Base-by-base conservation (phyloP, 2,329 filamentous ascomycete species). In the Fusarium humuli region DNA sequence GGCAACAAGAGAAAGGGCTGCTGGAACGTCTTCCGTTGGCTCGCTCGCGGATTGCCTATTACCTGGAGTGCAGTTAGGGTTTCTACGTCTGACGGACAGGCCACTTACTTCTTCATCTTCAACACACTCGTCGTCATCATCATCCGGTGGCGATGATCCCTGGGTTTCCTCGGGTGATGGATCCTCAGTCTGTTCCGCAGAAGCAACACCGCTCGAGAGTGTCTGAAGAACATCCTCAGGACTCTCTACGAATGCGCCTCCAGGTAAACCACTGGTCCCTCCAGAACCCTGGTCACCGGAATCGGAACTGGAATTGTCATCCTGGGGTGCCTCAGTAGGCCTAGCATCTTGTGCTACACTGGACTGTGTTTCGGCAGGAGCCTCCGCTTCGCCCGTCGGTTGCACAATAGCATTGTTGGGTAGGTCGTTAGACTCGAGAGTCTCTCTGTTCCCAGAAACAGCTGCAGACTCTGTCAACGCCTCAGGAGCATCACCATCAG, bases 31-130 rank as follows among this genome's bases (percentile, higher is more conserved):
- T 29, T 44, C 34, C 29, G 29, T 12, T 27, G 41, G 14, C 16
- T 60, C 57, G 40, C 8, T 54, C 20, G 44, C 37, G 32, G 50
- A 54, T 32, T 48, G 55, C n/a, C 69, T 73, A 11, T 68, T 54
- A 53, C 62, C 65, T 68, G 73, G 61, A 44, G 63, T 66, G 74
- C 75, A 77, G 67, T 77, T 71, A 74, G 70, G 50, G 44, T 72
- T 76, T 65, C 72, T 65, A 25, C 61, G 69, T 34, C 69, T 66
- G 14, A 73, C 49, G 25, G 73, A 50, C 27, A 70, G 64, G 25
- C 57, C 71, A 74, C 76, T 73, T 64, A 77, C 76, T 60, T 69
- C 30, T 13, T 67, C 63, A 25, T 59, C 30, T 23, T 56, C 65
- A 29, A 27, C 20, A 34, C 65, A 72, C n/a, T 34, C 58, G 10